These are phyloP conservation scores for Trypanosoma avium DNA, from an alignment of 208 protist genomes.

Conservation along the genomic window DNA sequence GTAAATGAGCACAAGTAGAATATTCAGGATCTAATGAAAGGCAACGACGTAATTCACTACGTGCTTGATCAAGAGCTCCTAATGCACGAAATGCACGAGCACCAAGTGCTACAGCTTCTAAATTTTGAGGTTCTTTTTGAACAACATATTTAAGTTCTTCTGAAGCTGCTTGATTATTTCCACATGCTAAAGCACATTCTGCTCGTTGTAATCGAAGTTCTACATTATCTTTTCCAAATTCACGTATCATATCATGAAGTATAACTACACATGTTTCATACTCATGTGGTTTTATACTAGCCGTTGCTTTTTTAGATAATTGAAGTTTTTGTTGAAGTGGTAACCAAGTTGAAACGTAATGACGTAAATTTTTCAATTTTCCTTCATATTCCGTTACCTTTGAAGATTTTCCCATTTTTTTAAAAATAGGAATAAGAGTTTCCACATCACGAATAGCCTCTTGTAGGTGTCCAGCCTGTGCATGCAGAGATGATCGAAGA, in stretches of 20 bases:
- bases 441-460: conserved; percentile 47
- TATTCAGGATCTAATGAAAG: conserved; percentile 87
- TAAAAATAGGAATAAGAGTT: conserved; percentile 39
- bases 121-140: conserved; percentile 61
- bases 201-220: conserved; percentile 81
- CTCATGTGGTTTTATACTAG: conserved; percentile 17
- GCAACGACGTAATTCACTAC: conserved; percentile 68
- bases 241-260: conserved; percentile 53
- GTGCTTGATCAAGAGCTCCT: conserved; percentile 71
- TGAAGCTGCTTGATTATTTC: conserved; percentile 51
- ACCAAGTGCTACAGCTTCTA: conserved; percentile 69
- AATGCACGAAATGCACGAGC: conserved; percentile 70
- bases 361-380: conserved; percentile 38
- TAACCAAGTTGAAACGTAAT: conserved; percentile 47
- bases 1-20: conserved; percentile 58
- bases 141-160: conserved; percentile 78
- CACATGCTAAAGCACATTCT: conserved; percentile 69
- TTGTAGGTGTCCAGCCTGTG: conserved; percentile 54
- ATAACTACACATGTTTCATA: conserved; percentile 59
- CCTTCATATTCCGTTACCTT: conserved; percentile 26
- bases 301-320: conserved; percentile 9
- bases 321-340: conserved; percentile 37
- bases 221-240: conserved; percentile 69
- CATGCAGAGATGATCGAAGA: conserved; percentile 56
- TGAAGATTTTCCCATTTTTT: conserved; percentile 16